Evolutionary conservation across 23 red algal genomes (phyloP).

Genomic region (Gracilaria domingensis): DNA sequence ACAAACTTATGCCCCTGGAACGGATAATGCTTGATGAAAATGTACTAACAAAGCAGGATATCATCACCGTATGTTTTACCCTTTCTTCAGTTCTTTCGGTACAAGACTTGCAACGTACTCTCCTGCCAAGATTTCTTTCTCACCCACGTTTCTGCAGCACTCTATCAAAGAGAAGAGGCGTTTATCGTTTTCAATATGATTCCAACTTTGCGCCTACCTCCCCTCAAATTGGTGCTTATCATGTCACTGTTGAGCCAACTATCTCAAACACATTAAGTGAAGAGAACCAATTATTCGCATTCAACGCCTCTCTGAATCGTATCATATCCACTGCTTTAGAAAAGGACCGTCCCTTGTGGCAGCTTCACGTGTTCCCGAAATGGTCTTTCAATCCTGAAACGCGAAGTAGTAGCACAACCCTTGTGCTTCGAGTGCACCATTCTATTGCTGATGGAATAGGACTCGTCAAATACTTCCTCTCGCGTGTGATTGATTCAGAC

Average conservation of each 20-base stretch:
- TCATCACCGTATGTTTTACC: conserved; percentile 66
- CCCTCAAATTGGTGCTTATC: not conserved
- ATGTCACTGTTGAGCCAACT: conserved; percentile 4
- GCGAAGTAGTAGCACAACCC: conserved; percentile 19
- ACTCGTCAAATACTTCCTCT: conserved; percentile 64
- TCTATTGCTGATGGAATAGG: conserved; percentile 59
- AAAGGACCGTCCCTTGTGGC: conserved; percentile 27
- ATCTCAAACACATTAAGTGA: conserved; percentile 19
- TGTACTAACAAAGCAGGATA: conserved; percentile 21
- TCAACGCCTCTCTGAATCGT: conserved; percentile 20
- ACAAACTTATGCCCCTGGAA: conserved; percentile 41
- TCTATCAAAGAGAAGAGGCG: conserved; percentile 9
- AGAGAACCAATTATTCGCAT: conserved; percentile 27
- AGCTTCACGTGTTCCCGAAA: conserved; percentile 40
- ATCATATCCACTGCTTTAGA: conserved; percentile 52
- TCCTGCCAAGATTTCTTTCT: conserved; percentile 55
- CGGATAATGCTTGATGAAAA: conserved; percentile 54
- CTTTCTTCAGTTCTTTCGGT: not conserved
- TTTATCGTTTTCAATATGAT: not conserved
- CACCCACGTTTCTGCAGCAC: conserved; percentile 55
- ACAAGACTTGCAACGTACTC: not conserved
- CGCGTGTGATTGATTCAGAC: conserved; percentile 15
- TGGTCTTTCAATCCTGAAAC: conserved; percentile 28
- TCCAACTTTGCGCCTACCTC: not conserved
- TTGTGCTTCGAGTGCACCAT: conserved; percentile 62